A percentile compares a stretch with the other conserved stretches of the same genome.
Evolutionary conservation across 768 basidiomycete genomes (phyloP).

Genomic region (Steccherinum ochraceum): DNA sequence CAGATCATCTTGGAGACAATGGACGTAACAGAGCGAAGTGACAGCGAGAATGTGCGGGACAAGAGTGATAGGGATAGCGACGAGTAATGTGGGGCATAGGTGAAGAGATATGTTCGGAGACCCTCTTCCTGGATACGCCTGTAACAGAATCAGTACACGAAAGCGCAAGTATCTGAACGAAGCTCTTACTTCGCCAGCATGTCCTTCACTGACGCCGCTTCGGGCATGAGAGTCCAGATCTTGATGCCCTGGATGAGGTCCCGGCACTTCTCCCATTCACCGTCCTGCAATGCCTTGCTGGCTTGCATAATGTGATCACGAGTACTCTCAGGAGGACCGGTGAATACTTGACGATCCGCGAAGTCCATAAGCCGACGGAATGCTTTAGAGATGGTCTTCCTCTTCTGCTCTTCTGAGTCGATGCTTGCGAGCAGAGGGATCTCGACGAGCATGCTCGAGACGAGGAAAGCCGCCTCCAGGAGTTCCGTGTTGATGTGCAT

Average conservation of each 20-base stretch:
- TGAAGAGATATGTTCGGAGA: conserved; percentile 93
- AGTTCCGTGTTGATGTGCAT: conserved; percentile 99
- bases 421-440: conserved; percentile 93
- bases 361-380: conserved; percentile 95
- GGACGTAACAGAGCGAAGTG: conserved; percentile 76
- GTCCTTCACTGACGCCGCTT: conserved; percentile 79
- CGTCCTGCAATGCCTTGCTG: conserved; percentile 90
- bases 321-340: conserved; percentile 97
- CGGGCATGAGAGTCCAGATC: conserved; percentile 96
- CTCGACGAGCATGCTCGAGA: conserved; percentile 98
- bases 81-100: conserved; percentile 92
- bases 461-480: conserved; percentile 94
- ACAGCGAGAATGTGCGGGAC: conserved; percentile 81
- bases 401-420: conserved; percentile 88
- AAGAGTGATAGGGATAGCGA: conserved; percentile 86
- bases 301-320: conserved; percentile 99
- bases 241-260: conserved; percentile 95
- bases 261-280: conserved; percentile 94
- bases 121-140: conserved; percentile 99
- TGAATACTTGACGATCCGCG: conserved; percentile 96
- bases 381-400: conserved; percentile 92
- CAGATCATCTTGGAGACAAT: conserved; percentile 99
- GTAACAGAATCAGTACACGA: conserved; percentile 5
- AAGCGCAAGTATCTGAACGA: conserved; percentile 3
- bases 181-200: conserved; percentile 92